Evolutionary conservation across 768 basidiomycete species (phyloP), one percentile per base, ranked within the genome.

Genomic region (Rossbeevera mucosa): DNA sequence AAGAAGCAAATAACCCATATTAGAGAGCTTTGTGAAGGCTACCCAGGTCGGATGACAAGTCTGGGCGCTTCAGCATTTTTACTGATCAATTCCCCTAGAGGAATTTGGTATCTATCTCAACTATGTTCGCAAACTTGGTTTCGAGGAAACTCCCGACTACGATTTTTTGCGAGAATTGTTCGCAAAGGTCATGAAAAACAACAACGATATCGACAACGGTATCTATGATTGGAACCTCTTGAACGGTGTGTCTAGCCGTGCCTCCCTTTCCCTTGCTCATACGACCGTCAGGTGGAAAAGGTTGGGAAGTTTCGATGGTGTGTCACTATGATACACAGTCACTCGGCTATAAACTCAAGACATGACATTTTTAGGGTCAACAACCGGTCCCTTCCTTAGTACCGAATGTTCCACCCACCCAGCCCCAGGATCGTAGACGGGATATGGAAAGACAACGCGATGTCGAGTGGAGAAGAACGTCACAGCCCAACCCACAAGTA

Each of bases 1-100:
- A 99, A 99, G 86, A 99, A 93, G 80, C 96, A 98, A 75, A 90
- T 89, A 13, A 98, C 96, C 25, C 88, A 89, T 7, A 97, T 99
- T 71, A 95, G 92, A 74, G 96, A 99, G 66, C 79, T 99, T 22
- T 92, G 88, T 64, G 96, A 98, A 62, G 91, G 92, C 52, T 94
- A 87, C 75, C 95, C 96, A 45, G 93, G 92, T 92, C 60, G 55
- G 79, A 67, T 33, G 49, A 38, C 44, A 53, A 28, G 25, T 48
- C 38, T 46, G 38, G 24, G n/a, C 9, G 20, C 31, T 52, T 46
- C 25, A 30, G 54, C 8, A 21, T 16, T 53, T 30, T 16, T 33
- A 49, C 61, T 47, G 60, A 53, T 36, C 33, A 1, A 14, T 33
- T 18, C 9, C 18, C 31, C 26, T 21, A 97, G 96, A 98, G 76